A percentile compares a stretch with the other conserved stretches of the same genome.
Evolutionary conservation across 495 filamentous ascomycete genomes (phyloP).

Genomic region (Penicillium arizonense): DNA sequence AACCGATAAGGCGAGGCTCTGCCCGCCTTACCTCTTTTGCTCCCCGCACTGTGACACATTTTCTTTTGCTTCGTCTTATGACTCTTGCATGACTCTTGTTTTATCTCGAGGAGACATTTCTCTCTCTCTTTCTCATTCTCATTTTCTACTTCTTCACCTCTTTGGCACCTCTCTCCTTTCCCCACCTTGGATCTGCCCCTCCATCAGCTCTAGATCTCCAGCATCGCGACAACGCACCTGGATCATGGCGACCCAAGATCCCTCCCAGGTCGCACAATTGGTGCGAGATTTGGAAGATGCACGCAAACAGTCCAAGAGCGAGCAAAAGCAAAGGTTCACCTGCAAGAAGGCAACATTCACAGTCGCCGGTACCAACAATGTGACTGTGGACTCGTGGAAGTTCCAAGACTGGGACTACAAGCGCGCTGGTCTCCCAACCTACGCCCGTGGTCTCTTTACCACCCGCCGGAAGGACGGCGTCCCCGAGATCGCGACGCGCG

Average conservation of each 20-base stretch:
- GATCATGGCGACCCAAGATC: slow-evolving; percentile 58
- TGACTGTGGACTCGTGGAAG: slow-evolving; percentile 84
- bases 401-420: slow-evolving; percentile 97
- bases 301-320: slow-evolving; percentile 43
- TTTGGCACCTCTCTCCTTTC: not conserved
- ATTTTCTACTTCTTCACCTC: not conserved
- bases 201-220: slow-evolving; percentile 1
- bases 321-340: slow-evolving; percentile 51
- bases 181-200: slow-evolving; percentile 11
- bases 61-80: not conserved
- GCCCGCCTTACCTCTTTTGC: slow-evolving; percentile 21
- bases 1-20: slow-evolving; percentile 12
- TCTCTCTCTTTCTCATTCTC: not conserved
- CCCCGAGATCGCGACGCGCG: slow-evolving; percentile 77
- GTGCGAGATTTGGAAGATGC: slow-evolving; percentile 54
- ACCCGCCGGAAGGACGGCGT: slow-evolving; percentile 57
- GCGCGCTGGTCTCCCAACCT: slow-evolving; percentile 75
- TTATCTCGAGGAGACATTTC: not conserved
- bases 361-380: slow-evolving; percentile 55
- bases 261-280: slow-evolving; percentile 58
- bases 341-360: slow-evolving; percentile 74
- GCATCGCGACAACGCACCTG: not conserved
- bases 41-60: slow-evolving; percentile 25
- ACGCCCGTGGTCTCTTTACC: slow-evolving; percentile 92
- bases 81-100: slow-evolving; percentile 8